phyloP scores from a whole-genome alignment of 345 rosid genomes.

The Geranium brycei region DNA sequence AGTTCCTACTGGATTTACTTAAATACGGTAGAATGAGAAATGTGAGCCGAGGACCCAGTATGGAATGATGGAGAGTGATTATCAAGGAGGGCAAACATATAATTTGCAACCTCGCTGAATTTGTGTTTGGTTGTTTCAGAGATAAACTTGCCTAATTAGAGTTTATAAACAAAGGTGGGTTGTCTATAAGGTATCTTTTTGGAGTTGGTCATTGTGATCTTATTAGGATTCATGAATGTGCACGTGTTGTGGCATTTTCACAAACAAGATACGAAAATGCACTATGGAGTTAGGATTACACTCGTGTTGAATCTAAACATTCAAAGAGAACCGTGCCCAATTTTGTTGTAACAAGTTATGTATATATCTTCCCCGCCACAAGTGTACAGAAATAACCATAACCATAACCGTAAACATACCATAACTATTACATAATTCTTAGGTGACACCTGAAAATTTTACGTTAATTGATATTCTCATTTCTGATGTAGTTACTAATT shows the following conservation, averaged over 20 bases:
- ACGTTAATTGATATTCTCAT: neutral
- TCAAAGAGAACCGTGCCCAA: neutral
- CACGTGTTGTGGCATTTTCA: neutral
- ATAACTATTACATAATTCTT: neutral
- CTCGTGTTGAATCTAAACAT: neutral
- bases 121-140: neutral
- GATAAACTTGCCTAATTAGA: neutral
- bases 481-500: too few relatives aligned
- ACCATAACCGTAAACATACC: neutral
- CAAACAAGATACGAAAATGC: neutral
- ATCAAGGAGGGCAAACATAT: too few relatives aligned
- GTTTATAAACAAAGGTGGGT: neutral
- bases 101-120: neutral
- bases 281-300: neutral
- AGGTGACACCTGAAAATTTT: neutral
- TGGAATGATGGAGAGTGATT: too few relatives aligned
- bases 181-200: neutral
- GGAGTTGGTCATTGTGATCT: neutral
- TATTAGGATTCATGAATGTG: neutral
- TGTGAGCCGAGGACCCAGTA: too few relatives aligned
- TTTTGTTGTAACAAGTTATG: neutral
- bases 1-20: neutral
- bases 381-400: neutral
- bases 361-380: neutral
- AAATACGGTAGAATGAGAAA: too few relatives aligned